Evolutionary conservation across 441 rosid genomes (phyloP).

Genomic region (Populus tomentosa): DNA sequence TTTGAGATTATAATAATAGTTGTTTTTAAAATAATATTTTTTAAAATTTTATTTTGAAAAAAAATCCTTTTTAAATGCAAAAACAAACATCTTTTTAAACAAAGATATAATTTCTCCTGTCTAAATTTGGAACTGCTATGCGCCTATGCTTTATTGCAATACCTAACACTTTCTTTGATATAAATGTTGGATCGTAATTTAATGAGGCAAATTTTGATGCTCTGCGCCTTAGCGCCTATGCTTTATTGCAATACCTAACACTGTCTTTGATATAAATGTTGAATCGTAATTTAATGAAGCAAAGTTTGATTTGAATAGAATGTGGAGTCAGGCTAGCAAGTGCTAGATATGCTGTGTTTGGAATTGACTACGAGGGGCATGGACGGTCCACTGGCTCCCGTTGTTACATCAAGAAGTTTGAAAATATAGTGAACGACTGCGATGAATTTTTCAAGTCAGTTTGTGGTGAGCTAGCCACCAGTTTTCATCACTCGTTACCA

Average conservation of each 20-base stretch:
- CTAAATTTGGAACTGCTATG: background rate
- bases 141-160: too few species aligned
- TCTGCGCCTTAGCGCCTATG: too few species aligned
- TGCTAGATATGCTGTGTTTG: slow-evolving; percentile 78
- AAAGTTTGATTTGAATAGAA: slow-evolving; percentile 29
- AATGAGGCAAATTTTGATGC: too few species aligned
- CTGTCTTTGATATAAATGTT: background rate
- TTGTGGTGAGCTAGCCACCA: slow-evolving; percentile 39
- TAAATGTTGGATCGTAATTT: too few species aligned
- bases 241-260: background rate
- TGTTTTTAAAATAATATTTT: too few species aligned
- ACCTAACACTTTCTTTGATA: too few species aligned
- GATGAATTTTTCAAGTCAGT: slow-evolving; percentile 66
- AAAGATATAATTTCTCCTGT: background rate
- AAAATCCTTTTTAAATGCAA: too few species aligned
- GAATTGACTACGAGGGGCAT: slow-evolving; percentile 93
- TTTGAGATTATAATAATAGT: too few species aligned
- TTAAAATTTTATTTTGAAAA: too few species aligned
- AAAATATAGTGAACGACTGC: slow-evolving; percentile 68
- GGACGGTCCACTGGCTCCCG: slow-evolving; percentile 87
- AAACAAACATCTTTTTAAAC: too few species aligned
- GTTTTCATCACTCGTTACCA: too few species aligned
- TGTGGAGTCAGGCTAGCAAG: slow-evolving; percentile 72
- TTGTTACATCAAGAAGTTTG: slow-evolving; percentile 89
- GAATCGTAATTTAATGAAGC: background rate